Evolutionary conservation across 176 grass and related monocot species (phyloP), one percentile per base, ranked within the genome.

Genomic region (Aegilops sharonensis): DNA sequence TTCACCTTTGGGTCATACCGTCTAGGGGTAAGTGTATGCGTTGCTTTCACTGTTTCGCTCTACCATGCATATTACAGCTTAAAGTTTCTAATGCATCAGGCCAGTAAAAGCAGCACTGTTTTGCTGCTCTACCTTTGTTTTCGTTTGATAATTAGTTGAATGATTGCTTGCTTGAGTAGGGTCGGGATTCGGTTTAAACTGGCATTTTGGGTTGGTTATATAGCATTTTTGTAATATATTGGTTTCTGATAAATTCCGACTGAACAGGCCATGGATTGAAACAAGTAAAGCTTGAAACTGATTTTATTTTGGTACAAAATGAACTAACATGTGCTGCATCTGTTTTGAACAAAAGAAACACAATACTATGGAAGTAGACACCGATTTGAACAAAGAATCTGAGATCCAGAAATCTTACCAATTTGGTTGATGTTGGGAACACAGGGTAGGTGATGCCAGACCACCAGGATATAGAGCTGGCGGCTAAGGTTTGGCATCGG

Each of bases 1-100:
- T 97, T 96, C 84, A 99, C 94, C 23, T 99, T 99, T 57, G 97
- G 97, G 30, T 99, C 97, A 6, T 99, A 99, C 70, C 83, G 90
- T 50, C 83, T 99, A 77, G 94, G 97, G 94, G 97, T 99, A 94
- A 88, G 45, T 6, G 9, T 50, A 12, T 59, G n/a, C 10, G 8
- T 37, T 12, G 57, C 62, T 48, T 14, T 69, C 23, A 8, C 29
- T 56, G 0, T 85, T 80, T 9, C 12, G 10, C 5, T 60, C 17
- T 75, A 30, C 6, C 10, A 4, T 6, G 34, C 32, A 18, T 12
- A 29, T 48, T 17, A 45, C 20, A 70, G 36, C 11, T 73, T 64
- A n/a, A 78, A 68, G 30, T 47, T 9, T 81, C 67, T 32, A 82
- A 36, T 8, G 18, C 56, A 37, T 3, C 27, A 39, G 18, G 56